Evolutionary conservation across 345 rosid species (phyloP), one percentile per base, ranked within the genome.

Genomic region (Bretschneidera sinensis): DNA sequence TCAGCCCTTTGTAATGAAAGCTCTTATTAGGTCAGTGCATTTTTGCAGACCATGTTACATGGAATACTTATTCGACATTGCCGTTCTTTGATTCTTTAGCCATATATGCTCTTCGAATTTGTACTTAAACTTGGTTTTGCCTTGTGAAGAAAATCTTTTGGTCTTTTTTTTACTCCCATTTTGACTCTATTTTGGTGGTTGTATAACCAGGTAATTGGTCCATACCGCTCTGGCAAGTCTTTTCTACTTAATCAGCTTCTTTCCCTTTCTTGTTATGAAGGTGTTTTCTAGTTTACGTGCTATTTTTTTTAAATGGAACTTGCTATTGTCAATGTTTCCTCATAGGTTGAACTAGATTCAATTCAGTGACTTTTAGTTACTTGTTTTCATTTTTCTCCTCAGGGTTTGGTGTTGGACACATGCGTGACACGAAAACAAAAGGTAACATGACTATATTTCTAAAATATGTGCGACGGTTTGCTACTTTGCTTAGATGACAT

Each of bases 381-480:
- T 39, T 55, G 55, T 48, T 70, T 47, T 35, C 34, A n/a, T 57
- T 56, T 19, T 24, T 15, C 28, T 17, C 65, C 28, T 52, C 84
- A 94, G 99, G 99, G 49, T 94, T 94, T 82, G 99, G 99, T 60
- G 99, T 94, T 73, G 99, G 99, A 34, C 99, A 94, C 77, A 91
- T 94, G 99, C 99, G 99, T 69, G 99, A 94, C 70, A 94, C 99
- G 62, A 91, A 91, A 79, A 94, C 99, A 35, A 94, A 94, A 80
- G 99, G 99, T 90, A 79, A 57, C 43, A 1, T 62, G 48, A 52
- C 16, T 55, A 48, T 64, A 45, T 48, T 15, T 20, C 53, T 18
- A 43, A 49, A 54, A 31, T 59, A 21, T 54, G 14, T 52, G 16
- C 39, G 43, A 54, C 17, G 49, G 21, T 60, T 62, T 54, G 51